phyloP scores from a whole-genome alignment of 176 grass and related monocot species.

The Sorghum bicolor region Sorghum_bicolor_NCBIv3 NC_012873.2:60242001-60242500 shows the following conservation, averaged over 20 bases:
- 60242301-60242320: constrained; percentile 38
- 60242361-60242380: constrained; percentile 50
- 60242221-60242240: constrained; percentile 47
- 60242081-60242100: constrained; percentile 28
- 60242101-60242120: constrained; percentile 31
- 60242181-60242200: constrained; percentile 43
- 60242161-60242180: constrained; percentile 48
- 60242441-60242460: constrained; percentile 79
- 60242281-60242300: constrained; percentile 47
- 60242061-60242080: constrained; percentile 11
- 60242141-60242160: constrained; percentile 71
- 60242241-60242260: constrained; percentile 44
- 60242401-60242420: constrained; percentile 59
- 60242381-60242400: constrained; percentile 42
- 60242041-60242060: constrained; percentile 35
- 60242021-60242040: constrained; percentile 36
- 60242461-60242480: constrained; percentile 94
- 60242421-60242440: constrained; percentile 73
- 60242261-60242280: constrained; percentile 47
- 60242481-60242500: constrained; percentile 65
- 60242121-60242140: constrained; percentile 60
- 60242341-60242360: constrained; percentile 40
- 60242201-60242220: constrained; percentile 47
- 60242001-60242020: constrained; percentile 38
- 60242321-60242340: constrained; percentile 47